Conservation (phyloP, 2,329 filamentous ascomycete genomes). For the Stagonosporopsis vannaccii region DNA sequence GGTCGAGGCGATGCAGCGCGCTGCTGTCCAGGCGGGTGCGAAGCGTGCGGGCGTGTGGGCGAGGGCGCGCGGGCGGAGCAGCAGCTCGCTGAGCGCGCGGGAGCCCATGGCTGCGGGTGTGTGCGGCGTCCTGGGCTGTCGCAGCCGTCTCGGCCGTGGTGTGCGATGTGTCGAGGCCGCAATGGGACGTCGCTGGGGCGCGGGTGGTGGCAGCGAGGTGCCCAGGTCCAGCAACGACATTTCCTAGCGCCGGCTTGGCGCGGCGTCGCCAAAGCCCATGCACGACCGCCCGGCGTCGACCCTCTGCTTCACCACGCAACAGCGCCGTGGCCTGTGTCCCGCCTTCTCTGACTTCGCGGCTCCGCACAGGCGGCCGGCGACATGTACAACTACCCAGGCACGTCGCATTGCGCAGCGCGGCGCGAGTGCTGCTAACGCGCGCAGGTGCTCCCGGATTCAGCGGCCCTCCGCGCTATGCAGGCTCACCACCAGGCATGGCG, state of each 20-base stretch:
- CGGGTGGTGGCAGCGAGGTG: too few species aligned
- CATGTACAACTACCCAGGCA: constrained; percentile 50
- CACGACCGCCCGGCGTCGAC: constrained; percentile 6
- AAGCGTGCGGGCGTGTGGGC: constrained; percentile 22
- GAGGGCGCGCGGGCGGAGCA: constrained; percentile 41
- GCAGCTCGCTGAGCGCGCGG: constrained; percentile 39
- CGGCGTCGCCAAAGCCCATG: constrained; percentile 12
- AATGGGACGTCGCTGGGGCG: constrained; percentile 6
- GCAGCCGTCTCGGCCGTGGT: not conserved
- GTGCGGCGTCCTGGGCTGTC: not conserved
- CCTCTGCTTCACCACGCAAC: too few species aligned
- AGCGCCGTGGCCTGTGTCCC: too few species aligned
- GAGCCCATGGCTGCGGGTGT: constrained; percentile 34
- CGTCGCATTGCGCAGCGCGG: constrained; percentile 4
- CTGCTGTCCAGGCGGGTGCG: constrained; percentile 27
- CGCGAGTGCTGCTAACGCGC: constrained; percentile 29
- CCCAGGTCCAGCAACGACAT: constrained; percentile 24
- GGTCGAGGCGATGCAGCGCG: constrained; percentile 17
- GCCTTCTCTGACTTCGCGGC: not conserved
- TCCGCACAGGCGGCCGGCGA: constrained; percentile 1
- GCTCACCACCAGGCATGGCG: constrained; percentile 77
- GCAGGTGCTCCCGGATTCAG: constrained; percentile 70
- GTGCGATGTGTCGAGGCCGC: not conserved
- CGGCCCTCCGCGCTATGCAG: constrained; percentile 75
- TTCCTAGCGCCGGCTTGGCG: constrained; percentile 31